phyloP scores from a whole-genome alignment of 2,329 filamentous ascomycete species.

The Penicillium sp. region DNA sequence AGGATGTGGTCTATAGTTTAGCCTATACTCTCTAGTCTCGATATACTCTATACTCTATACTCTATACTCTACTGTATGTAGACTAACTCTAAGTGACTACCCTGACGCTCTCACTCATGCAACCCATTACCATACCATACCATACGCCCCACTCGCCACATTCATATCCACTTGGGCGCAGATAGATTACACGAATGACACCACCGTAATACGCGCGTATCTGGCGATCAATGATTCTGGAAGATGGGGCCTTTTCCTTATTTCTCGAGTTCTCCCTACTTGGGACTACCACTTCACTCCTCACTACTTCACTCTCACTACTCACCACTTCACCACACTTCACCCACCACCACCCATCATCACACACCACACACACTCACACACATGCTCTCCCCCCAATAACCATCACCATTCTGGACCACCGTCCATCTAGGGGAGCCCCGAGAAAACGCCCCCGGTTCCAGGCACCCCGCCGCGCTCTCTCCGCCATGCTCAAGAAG shows the following conservation, averaged over 20 bases:
- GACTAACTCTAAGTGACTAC: too few relatives aligned
- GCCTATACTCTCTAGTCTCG: background rate
- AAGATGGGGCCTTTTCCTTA: conserved; percentile 5
- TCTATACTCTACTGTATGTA: too few relatives aligned
- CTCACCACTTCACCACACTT: background rate
- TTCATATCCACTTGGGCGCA: conserved; percentile 10
- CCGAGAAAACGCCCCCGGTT: conserved; percentile 26
- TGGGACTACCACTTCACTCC: background rate
- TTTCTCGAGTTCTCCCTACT: background rate
- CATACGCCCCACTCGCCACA: conserved; percentile 4
- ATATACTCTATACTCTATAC: background rate
- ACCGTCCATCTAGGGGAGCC: conserved; percentile 24
- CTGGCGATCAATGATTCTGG: conserved; percentile 27
- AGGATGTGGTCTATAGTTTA: background rate
- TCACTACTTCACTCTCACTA: background rate
- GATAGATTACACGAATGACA: conserved; percentile 5
- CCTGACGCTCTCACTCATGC: too few relatives aligned
- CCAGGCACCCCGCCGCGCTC: conserved; percentile 28
- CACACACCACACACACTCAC: conserved; percentile 1
- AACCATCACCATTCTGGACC: conserved; percentile 25
- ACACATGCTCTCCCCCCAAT: conserved; percentile 9
- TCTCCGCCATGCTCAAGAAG: conserved; percentile 46
- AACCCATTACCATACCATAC: too few relatives aligned
- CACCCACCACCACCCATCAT: background rate
- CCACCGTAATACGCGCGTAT: conserved; percentile 9